These are phyloP conservation scores for Fusarium gaditjirri DNA, from an alignment of 2,329 filamentous ascomycete genomes.

Conservation along the genomic window DNA sequence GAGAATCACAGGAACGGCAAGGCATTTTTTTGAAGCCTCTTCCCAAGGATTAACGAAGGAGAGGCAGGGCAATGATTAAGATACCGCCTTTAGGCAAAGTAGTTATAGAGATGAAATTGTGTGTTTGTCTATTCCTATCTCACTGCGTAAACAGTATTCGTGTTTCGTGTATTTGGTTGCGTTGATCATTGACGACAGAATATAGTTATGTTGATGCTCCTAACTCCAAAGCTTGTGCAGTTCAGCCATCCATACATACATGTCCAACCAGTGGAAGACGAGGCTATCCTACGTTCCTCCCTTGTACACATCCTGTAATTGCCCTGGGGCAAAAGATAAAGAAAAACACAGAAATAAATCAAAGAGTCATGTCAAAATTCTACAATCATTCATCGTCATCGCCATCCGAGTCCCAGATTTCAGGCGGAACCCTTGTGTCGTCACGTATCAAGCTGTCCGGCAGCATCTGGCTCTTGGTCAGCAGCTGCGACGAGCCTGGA, in stretches of 20 bases:
- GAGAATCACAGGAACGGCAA: slow-evolving; percentile 34
- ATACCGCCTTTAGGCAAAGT: slow-evolving; percentile 37
- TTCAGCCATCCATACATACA: slow-evolving; percentile 8
- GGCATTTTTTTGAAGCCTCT: slow-evolving; percentile 25
- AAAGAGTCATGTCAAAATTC: not conserved
- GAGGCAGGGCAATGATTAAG: slow-evolving; percentile 22
- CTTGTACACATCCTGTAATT: not conserved
- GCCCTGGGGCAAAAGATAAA: not conserved
- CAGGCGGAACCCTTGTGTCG: slow-evolving; percentile 45
- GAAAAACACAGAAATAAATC: not conserved
- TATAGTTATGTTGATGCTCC: not conserved
- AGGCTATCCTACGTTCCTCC: not conserved
- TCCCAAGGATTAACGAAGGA: slow-evolving; percentile 8
- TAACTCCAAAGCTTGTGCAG: slow-evolving; percentile 22
- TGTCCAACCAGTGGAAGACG: not conserved
- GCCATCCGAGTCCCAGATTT: slow-evolving; percentile 54
- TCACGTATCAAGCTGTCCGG: slow-evolving; percentile 58
- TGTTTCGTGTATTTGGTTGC: not conserved
- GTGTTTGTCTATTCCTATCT: slow-evolving; percentile 11
- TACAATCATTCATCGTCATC: slow-evolving; percentile 40
- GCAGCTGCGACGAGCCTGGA: slow-evolving; percentile 56
- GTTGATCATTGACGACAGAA: not conserved
- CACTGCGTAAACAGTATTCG: not conserved
- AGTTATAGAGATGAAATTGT: slow-evolving; percentile 45
- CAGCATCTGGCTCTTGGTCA: slow-evolving; percentile 64